Base-by-base conservation (phyloP, 2,329 filamentous ascomycete genomes). In the Fusarium zealandicum region DNA sequence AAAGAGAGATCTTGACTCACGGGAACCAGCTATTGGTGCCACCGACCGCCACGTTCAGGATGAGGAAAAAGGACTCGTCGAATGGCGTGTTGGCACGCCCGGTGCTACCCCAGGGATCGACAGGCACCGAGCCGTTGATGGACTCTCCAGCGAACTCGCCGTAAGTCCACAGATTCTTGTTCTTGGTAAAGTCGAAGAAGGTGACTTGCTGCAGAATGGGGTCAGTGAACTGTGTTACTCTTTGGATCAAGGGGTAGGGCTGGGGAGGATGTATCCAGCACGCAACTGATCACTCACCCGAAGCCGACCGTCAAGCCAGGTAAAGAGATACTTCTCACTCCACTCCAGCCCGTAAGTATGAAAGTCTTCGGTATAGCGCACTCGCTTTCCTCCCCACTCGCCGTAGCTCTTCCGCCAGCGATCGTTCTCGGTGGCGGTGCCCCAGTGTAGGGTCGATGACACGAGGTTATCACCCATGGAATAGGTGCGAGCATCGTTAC, bases 341-440 rank as follows among this genome's bases (percentile, higher is more conserved):
- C 80, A 82, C 61, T 82, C 79, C 5, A 82, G 53, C 1, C 79
- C 80, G 49, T 76, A 83, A 1, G 76, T 82, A 63, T 82, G 78
- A 63, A 77, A 82, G 2, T 57, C 59, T 3, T 76, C 63, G 11
- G 72, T 70, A 49, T 75, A 78, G 35, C 75, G 67, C 2, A 61
- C 63, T 33, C 73, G 67, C 33, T 68, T 66, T 11, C 72, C 63
- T n/a, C 61, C 61, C 59, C 69, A 69, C 33, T 66, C 66, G 18
- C 65, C 64, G 22, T 65, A 70, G 30, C 69, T 74, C 30, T 56
- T 69, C 58, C 69, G 65, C 60, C 69, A 74, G 5, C 61, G 63
- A 42, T 75, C 69, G 9, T 61, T 66, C n/a, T 39, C 40, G 4
- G 61, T 53, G 33, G 65, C 64, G 2, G 66, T 65, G 4, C 66